These are phyloP conservation scores for Caryocar brasiliense DNA, from an alignment of 441 rosid species.

Conservation along the genomic window DNA sequence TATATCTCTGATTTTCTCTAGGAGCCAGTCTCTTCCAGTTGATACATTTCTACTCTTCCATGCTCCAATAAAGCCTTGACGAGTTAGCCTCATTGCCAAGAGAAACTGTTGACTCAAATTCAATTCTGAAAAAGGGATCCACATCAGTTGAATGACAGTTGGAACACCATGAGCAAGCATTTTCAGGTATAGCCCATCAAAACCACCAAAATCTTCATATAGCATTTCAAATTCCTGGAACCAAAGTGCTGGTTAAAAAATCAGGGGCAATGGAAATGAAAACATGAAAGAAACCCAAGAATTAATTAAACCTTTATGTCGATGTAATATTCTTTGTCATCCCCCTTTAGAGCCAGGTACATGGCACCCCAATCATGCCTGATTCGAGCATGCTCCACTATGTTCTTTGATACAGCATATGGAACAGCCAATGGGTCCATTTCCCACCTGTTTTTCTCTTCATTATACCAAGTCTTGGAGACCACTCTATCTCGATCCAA, in stretches of 20 bases:
- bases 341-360: slow-evolving; percentile 76
- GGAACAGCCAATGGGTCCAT: slow-evolving; percentile 83
- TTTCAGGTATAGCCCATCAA: slow-evolving; percentile 86
- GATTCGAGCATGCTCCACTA: slow-evolving; percentile 68
- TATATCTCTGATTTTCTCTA: slow-evolving; percentile 37
- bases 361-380: slow-evolving; percentile 93
- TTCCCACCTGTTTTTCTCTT: slow-evolving; percentile 78
- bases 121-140: slow-evolving; percentile 90
- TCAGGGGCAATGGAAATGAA: slow-evolving; percentile 9
- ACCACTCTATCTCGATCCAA: slow-evolving; percentile 85
- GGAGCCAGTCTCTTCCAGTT: slow-evolving; percentile 34
- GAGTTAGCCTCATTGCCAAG: slow-evolving; percentile 39
- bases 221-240: slow-evolving; percentile 80
- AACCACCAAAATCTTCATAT: slow-evolving; percentile 83
- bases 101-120: slow-evolving; percentile 65
- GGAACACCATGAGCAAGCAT: slow-evolving; percentile 85
- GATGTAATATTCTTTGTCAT: slow-evolving; percentile 64
- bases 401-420: slow-evolving; percentile 75
- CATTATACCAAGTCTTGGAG: slow-evolving; percentile 82
- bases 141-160: slow-evolving; percentile 73
- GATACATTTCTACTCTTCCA: slow-evolving; percentile 45
- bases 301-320: slow-evolving; percentile 67
- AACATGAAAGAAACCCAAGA: too few species aligned
- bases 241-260: slow-evolving; percentile 23
- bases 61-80: slow-evolving; percentile 42